phyloP scores from a whole-genome alignment of 768 basidiomycete species.

The Hygrophorus russula region DNA sequence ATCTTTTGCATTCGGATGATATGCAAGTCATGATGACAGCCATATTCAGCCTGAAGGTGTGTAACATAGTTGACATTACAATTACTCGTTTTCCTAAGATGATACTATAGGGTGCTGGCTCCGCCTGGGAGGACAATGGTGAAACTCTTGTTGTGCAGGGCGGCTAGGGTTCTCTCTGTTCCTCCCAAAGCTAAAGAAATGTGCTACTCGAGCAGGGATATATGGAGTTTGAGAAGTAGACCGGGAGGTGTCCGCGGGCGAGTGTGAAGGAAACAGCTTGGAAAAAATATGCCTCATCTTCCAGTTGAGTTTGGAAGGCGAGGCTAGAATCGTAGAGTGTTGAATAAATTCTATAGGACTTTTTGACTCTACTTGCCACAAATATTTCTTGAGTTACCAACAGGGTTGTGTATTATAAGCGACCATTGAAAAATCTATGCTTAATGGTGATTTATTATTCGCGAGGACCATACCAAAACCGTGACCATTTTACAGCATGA shows the following conservation, averaged over 20 bases:
- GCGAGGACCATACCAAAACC: no score
- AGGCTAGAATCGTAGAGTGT: no score
- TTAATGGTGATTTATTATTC: no score
- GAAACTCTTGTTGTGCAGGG: slow-evolving; percentile 91
- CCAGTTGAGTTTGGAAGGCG: no score
- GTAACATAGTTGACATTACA: slow-evolving; percentile 8
- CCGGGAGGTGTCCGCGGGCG: slow-evolving; percentile 44
- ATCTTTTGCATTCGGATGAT: slow-evolving; percentile 93
- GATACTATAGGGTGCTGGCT: slow-evolving; percentile 64
- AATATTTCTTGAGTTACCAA: no score
- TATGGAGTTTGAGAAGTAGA: slow-evolving; percentile 78
- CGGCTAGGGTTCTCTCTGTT: slow-evolving; percentile 69
- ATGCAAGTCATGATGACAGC: slow-evolving; percentile 99
- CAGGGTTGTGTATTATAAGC: no score
- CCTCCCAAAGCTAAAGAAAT: slow-evolving; percentile 71
- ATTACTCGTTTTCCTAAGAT: slow-evolving; percentile 1
- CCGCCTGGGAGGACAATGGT: slow-evolving; percentile 93
- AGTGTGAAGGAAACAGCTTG: slow-evolving; percentile 35
- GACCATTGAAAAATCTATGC: no score
- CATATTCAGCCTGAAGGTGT: slow-evolving; percentile 73
- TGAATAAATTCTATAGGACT: no score
- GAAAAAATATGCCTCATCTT: slow-evolving; percentile 13
- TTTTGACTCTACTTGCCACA: no score
- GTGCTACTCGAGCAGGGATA: slow-evolving; percentile 86
- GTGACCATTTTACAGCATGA: no score